Conservation (phyloP, 306 rosid species). For the Leucaena leucocephala region DNA sequence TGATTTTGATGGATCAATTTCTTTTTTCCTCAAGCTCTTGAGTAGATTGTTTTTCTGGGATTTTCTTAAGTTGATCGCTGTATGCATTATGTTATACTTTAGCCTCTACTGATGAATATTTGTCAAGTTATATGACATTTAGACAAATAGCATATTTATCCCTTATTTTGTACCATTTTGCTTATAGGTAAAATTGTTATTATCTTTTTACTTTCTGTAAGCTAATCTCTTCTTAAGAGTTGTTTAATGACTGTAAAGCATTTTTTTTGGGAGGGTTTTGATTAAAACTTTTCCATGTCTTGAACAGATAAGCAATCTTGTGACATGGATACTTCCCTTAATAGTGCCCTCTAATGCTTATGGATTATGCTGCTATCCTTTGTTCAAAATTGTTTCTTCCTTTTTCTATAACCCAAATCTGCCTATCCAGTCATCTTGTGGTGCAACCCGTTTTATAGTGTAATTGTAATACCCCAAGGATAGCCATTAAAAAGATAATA, state of each 20-base stretch:
- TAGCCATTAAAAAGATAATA: too few species aligned
- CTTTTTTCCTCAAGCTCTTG: conserved; percentile 1
- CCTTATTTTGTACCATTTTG: neutral
- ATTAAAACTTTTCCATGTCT: neutral
- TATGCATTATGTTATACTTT: neutral
- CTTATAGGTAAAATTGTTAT: neutral
- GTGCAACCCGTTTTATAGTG: neutral
- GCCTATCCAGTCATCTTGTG: neutral
- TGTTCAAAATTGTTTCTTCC: neutral
- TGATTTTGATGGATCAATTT: neutral
- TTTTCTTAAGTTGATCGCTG: neutral
- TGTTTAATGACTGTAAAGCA: neutral
- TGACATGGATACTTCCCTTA: neutral
- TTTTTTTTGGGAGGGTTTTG: neutral
- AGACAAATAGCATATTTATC: neutral
- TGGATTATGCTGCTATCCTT: neutral
- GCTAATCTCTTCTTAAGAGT: neutral
- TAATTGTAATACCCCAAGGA: neutral
- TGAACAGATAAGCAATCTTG: neutral
- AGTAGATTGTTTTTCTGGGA: neutral
- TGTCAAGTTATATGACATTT: neutral
- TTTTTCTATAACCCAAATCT: neutral
- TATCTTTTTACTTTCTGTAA: neutral
- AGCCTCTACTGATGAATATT: neutral
- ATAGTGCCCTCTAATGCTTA: neutral